Percentiles rank a stretch among this genome's conserved stretches.
Evolutionary conservation across 1,139 yeast genomes (phyloP).

Genomic region (Debaryomyces singareniensis): DNA sequence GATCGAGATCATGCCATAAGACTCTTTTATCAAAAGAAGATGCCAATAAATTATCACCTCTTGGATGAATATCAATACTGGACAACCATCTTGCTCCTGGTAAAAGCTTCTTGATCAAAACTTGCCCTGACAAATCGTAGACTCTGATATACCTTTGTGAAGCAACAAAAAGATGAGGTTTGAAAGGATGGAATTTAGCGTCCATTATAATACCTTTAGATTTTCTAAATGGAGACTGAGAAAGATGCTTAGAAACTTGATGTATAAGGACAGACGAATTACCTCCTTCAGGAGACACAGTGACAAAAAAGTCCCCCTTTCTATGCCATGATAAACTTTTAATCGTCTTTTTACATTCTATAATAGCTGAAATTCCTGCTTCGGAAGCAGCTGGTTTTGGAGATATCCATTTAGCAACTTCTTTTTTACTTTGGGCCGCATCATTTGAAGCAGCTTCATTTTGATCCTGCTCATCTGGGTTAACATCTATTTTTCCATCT

Average conservation of each 20-base stretch:
- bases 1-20: conserved; percentile 94
- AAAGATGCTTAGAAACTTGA: conserved; percentile 86
- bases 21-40: conserved; percentile 93
- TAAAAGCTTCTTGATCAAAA: conserved; percentile 70
- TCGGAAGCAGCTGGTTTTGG: conserved; percentile 60
- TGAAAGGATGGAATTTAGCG: conserved; percentile 94
- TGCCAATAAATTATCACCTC: conserved; percentile 91
- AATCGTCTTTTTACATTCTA: conserved; percentile 66
- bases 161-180: conserved; percentile 90
- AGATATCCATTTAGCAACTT: conserved; percentile 78
- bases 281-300: conserved; percentile 86
- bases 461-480: conserved; percentile 34
- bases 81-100: conserved; percentile 98
- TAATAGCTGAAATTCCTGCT: conserved; percentile 65
- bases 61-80: conserved; percentile 87
- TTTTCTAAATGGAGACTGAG: conserved; percentile 96
- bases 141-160: conserved; percentile 89
- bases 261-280: conserved; percentile 88
- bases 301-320: conserved; percentile 93
- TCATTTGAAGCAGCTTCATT: conserved; percentile 28
- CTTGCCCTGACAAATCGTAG: conserved; percentile 85
- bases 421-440: conserved; percentile 35
- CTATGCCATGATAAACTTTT: conserved; percentile 93
- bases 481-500: conserved; percentile 39
- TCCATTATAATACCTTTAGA: conserved; percentile 93